phyloP scores from a whole-genome alignment of 2,329 filamentous ascomycete species.

The Fusarium fujikuroi region DNA sequence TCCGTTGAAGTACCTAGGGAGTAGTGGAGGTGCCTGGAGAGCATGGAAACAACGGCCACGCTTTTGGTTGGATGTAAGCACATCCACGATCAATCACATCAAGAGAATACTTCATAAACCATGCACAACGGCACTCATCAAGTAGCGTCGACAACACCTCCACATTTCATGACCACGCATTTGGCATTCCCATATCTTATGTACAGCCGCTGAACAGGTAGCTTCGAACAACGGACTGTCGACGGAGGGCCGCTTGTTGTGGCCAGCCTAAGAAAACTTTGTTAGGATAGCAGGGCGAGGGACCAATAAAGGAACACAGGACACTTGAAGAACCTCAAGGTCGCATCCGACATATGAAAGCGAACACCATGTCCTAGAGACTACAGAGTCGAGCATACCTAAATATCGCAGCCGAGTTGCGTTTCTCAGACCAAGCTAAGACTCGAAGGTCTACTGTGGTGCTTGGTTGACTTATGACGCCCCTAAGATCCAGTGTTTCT shows the following conservation, averaged over 20 bases:
- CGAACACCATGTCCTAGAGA: neutral
- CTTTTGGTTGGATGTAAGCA: neutral
- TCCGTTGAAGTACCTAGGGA: neutral
- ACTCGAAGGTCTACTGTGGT: neutral
- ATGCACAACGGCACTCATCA: slow-evolving; percentile 1
- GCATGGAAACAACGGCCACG: slow-evolving; percentile 12
- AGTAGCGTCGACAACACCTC: slow-evolving; percentile 12
- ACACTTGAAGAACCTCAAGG: slow-evolving; percentile 1
- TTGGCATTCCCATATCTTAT: slow-evolving; percentile 1
- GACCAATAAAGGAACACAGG: slow-evolving; percentile 20
- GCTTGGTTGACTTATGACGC: neutral
- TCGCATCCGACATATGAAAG: neutral
- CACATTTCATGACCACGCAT: slow-evolving; percentile 5
- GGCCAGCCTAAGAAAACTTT: slow-evolving; percentile 9
- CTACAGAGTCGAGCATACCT: neutral
- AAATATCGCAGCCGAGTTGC: neutral
- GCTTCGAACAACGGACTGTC: neutral
- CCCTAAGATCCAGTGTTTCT: slow-evolving; percentile 25
- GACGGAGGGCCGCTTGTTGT: neutral
- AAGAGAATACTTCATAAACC: slow-evolving; percentile 12
- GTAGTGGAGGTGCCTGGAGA: neutral
- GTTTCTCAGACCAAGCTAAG: neutral
- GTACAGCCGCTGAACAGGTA: neutral
- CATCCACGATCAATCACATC: neutral
- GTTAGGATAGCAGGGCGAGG: slow-evolving; percentile 1